Base-by-base conservation (phyloP, 805 yeast genomes). In the Ogataea pilisensis region DNA sequence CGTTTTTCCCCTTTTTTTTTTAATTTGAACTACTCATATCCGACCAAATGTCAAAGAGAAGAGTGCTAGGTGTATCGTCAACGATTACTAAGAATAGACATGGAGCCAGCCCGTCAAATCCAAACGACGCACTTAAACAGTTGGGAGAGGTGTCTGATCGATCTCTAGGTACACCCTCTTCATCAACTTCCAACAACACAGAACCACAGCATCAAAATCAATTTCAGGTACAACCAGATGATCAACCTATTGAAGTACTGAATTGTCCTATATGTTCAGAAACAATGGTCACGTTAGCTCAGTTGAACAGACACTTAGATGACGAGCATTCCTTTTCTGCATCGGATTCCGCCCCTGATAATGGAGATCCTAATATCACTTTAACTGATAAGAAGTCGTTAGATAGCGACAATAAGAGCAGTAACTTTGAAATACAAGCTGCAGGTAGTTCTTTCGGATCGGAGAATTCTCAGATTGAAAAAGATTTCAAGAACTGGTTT, bases 241-340 rank as follows among this genome's bases (percentile, higher is more conserved):
- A n/a, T n/a, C 32, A 3, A 19, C 22, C 4, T 8, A 26, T 27
- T 2, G 42, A 44, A n/a, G 24, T 46, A 7, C 27, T 46, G 6
- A 37, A 31, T 25, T 87, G 95, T 53, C 95, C 95, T 1, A 80
- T 87, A 1, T 87, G 95, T 54, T 60, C 66, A 12, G 82, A 78
- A 43, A 36, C 60, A 2, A 78, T 83, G 81, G 60, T 75, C 6
- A 70, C 74, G 5, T 58, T 81, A 30, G 37, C 49, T 13, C 82
- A 76, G 45, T 64, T 86, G 42, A 85, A 85, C 57, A 67, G 69
- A 33, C 96, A 87, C 59, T 61, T 87, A 21, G 95, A 88, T 56
- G 82, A 75, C 42, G 74, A 61, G 8, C 96, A 87, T 56, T 63
- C 67, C 1, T 62, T 64, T 29, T 8, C 24, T 16, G 27, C 11